Conservation (phyloP, 1,284 basidiomycete species). For the Ustilago hordei region DNA sequence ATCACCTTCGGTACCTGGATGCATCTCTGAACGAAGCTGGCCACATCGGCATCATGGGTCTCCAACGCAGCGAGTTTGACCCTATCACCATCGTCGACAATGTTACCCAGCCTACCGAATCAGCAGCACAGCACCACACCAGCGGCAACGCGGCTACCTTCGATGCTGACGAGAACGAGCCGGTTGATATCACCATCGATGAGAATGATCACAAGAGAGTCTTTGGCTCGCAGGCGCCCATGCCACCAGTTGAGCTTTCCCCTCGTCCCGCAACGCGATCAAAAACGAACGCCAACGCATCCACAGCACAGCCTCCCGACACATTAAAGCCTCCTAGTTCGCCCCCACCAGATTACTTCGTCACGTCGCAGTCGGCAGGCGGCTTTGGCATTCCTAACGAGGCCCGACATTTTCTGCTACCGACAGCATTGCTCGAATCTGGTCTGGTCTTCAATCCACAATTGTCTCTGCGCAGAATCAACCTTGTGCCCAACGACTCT, state of each 20-base stretch:
- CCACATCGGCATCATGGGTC: conserved; percentile 18
- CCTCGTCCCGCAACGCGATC: conserved; percentile 9
- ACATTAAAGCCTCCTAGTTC: conserved; percentile 8
- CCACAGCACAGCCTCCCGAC: conserved; percentile 1
- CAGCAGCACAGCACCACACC: conserved; percentile 1
- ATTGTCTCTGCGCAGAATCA: conserved; percentile 21
- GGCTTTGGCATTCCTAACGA: not conserved
- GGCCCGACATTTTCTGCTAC: conserved; percentile 26
- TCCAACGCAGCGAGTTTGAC: conserved; percentile 22
- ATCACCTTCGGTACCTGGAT: not conserved
- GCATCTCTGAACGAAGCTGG: not conserved
- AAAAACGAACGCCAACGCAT: not conserved
- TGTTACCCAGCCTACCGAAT: conserved; percentile 23
- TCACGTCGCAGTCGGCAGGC: not conserved
- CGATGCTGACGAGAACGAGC: conserved; percentile 9
- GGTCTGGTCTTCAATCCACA: conserved; percentile 47
- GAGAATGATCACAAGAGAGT: conserved; percentile 42
- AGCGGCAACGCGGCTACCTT: not conserved
- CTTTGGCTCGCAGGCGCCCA: conserved; percentile 20
- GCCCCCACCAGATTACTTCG: conserved; percentile 23
- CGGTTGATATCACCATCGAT: conserved; percentile 50
- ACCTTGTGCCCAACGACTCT: conserved; percentile 7
- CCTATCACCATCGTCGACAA: conserved; percentile 31
- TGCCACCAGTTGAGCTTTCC: conserved; percentile 15
- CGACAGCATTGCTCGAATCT: conserved; percentile 39